Evolutionary conservation across 805 yeast genomes (phyloP).

Genomic region (Yamadazyma insecticola): DNA sequence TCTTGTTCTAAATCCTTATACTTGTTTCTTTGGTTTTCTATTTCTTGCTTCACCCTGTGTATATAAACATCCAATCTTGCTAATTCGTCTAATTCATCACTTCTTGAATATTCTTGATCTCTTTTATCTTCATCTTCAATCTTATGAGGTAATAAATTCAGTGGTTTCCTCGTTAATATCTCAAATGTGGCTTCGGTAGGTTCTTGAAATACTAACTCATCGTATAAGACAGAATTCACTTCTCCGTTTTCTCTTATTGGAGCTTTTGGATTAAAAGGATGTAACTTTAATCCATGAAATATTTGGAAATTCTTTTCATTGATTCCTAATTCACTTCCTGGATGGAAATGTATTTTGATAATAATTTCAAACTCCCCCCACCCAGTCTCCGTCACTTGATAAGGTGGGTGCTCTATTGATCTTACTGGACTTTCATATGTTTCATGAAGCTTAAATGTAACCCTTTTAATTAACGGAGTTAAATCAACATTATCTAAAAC

Average conservation of each 20-base stretch:
- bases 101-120: conserved; percentile 38
- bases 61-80: conserved; percentile 37
- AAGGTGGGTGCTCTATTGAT: conserved; percentile 85
- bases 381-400: conserved; percentile 93
- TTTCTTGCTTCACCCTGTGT: conserved; percentile 34
- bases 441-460: conserved; percentile 91
- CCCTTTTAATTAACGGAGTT: conserved; percentile 78
- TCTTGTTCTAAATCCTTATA: conserved; percentile 39
- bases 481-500: conserved; percentile 63
- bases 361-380: conserved; percentile 99
- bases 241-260: conserved; percentile 39
- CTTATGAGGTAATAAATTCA: conserved; percentile 43
- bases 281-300: conserved; percentile 86
- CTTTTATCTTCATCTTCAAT: conserved; percentile 28
- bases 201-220: conserved; percentile 91
- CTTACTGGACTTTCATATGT: conserved; percentile 88
- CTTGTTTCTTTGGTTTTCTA: conserved; percentile 36
- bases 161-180: conserved; percentile 66
- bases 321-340: conserved; percentile 58
- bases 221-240: conserved; percentile 54
- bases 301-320: conserved; percentile 82
- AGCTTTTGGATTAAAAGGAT: conserved; percentile 63
- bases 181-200: conserved; percentile 90
- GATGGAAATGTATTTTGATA: conserved; percentile 77
- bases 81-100: conserved; percentile 38